Base-by-base conservation (phyloP, 2,329 filamentous ascomycete genomes). In the Xenoacremonium recifei region DNA sequence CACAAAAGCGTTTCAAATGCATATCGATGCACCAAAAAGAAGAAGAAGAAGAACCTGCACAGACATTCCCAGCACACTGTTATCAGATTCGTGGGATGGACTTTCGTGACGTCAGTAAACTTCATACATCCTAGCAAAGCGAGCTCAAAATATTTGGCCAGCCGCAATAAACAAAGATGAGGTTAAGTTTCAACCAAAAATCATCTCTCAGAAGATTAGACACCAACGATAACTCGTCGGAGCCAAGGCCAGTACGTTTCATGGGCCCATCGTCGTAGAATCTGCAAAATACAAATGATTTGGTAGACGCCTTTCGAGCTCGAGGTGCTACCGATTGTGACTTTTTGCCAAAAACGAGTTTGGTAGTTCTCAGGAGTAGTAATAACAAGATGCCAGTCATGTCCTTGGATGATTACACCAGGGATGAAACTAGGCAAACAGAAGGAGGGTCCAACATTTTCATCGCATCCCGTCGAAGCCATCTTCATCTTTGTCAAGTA, bases 231-330 rank as follows among this genome's bases (percentile, higher is more conserved):
- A 6, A 35, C n/a, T 18, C 21, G 6, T 18, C 40, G 33, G 17
- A 42, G 17, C 41, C 41, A 48, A 13, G 41, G 41, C 45, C 38
- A 52, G 23, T 46, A 42, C 18, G 21, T 21, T 12, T 45, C 27
- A 18, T 27, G 16, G 15, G 27, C 40, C 49, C 49, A 51, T 17
- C 31, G 20, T n/a, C 34, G 34, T 9, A 51, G 20, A 17, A 45
- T 21, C 15, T 50, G 49, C 15, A 52, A 20, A 18, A 33, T 42
- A 11, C 23, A 40, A 2, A 50, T 37, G 11, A 52, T 50, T 31
- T 50, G 39, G 19, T 52, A 52, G 16, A 52, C 44, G 2, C 49
- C 47, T 31, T 25, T 42, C 34, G 42, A 33, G 30, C 40, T 48
- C 5, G 39, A 38, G 3, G 49, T 52, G 12, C 21, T 37, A 15